phyloP scores from a whole-genome alignment of 1,284 basidiomycete species.

The Prillingera fragicola region DNA sequence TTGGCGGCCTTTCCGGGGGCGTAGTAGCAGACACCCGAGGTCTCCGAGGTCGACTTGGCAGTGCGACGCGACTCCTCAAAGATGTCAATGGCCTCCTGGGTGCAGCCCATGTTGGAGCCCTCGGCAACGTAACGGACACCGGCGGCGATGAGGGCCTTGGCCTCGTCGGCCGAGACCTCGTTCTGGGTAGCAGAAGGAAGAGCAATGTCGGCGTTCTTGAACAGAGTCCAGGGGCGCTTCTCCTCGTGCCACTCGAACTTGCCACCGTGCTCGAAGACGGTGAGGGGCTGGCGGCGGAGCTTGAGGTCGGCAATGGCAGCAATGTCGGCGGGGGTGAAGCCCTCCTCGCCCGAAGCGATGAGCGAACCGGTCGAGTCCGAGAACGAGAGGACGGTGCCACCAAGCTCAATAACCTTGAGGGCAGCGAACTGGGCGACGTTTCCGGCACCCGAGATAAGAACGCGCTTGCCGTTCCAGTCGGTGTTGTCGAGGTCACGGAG shows the following conservation, averaged over 20 bases:
- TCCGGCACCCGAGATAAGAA: conserved; percentile 68
- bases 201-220: conserved; percentile 63
- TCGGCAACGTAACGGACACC: conserved; percentile 71
- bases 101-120: conserved; percentile 70
- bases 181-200: conserved; percentile 75
- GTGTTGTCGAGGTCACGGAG: conserved; percentile 49
- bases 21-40: conserved; percentile 55
- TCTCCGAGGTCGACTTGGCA: conserved; percentile 45
- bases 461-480: conserved; percentile 55
- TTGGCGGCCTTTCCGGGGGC: conserved; percentile 69
- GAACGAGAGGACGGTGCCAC: conserved; percentile 67
- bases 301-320: conserved; percentile 59
- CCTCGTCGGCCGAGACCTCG: conserved; percentile 64
- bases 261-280: conserved; percentile 51
- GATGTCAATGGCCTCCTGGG: conserved; percentile 65
- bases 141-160: conserved; percentile 62
- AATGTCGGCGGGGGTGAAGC: conserved; percentile 60
- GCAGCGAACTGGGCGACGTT: conserved; percentile 75
- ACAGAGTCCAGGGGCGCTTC: conserved; percentile 68
- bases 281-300: conserved; percentile 59
- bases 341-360: conserved; percentile 54
- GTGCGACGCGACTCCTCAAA: conserved; percentile 61
- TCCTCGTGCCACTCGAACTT: conserved; percentile 64
- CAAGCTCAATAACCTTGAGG: conserved; percentile 72
- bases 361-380: conserved; percentile 72